Evolutionary conservation across 1,284 basidiomycete species (phyloP), one percentile per base, ranked within the genome.

Genomic region (Pulveroboletus ridleyi): DNA sequence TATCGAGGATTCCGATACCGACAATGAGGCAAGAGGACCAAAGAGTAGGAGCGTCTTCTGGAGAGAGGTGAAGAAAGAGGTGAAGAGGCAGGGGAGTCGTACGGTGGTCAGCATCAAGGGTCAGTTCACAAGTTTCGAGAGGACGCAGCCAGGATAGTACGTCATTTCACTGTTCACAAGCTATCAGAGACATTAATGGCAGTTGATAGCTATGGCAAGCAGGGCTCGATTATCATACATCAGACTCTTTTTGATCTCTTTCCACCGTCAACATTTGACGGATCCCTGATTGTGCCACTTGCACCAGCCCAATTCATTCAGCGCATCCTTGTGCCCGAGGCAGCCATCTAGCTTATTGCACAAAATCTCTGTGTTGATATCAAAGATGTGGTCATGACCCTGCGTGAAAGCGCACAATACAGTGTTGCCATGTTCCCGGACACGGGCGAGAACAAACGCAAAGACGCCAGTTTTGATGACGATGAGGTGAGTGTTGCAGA

Each of bases 81-180:
- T 92, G 46, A 84, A 84, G 73, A 78, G 79, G 68, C 86, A 87
- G 61, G 92, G 92, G 0, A 82, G 84, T 35, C 83, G 86, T 55
- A 85, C 84, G n/a, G 85, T 86, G 17, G 82, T 85, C 5, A 88
- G 91, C 42, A 83, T 92, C 57, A 84, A 82, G 56, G 90, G 85
- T 3, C 92, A 94, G 70, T 91, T 92, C 70, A 82, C 85, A 35
- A 90, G 80, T 69, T 94, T 94, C 70, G 85, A 91, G 70, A 91
- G 87, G 77, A 85, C 86, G 3, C 91, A 92, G 69, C 90, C 92
- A 49, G 92, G 92, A 80, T 94, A 94, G 92, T 94, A 72, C 80
- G 92, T 80, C 20, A 77, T 33, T 53, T 61, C 23, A 56, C 57
- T 65, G 14, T 22, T 54, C 23, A 7, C 42, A 18, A 17, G 61